Base-by-base conservation (phyloP, 2,329 filamentous ascomycete genomes). In the Pezicula neosporulosa region DNA sequence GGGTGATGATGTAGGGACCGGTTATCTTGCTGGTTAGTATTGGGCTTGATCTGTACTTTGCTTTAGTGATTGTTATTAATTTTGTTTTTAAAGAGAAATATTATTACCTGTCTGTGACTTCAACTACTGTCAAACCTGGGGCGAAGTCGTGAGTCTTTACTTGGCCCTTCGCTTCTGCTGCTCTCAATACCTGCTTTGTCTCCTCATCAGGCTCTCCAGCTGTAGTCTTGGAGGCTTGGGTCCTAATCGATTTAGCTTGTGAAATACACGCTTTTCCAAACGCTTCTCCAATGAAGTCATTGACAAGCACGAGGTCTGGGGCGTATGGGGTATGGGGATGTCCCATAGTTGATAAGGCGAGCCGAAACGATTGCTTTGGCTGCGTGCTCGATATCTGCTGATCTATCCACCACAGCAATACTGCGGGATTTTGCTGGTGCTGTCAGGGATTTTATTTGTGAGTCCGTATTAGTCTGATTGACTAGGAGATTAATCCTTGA, bases 261-360 rank as follows among this genome's bases (percentile, higher is more conserved):
- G 50, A 19, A 2, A 57, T 21, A 33, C 56, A 59, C 1, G 51
- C 50, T 18, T 48, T 39, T 1, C 18, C 48, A 56, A 86, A 84
- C 0, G 73, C 70, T 49, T 77, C 72, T 66, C 79, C 78, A 3
- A 74, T 70, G 52, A 77, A 86, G 55, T 86, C 83, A 53, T 86
- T 84, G n/a, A 87, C 82, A 0, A 86, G 66, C 0, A 86, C 77
- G 0, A 85, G 28, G 58, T 86, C 82, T 0, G 83, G 83, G 0
- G 81, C 77, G 59, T 85, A 86, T 0, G 81, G 74, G 1, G 59
- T 85, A 86, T 0, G 81, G 74, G 1, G 82, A 85, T 2, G 66
- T 70, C 2, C 82, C 82, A 1, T 76, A 70, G 28, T 83, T 80
- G 68, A 67, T 57, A 85, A 85, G 80, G 2, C 81, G 71, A 1